Conservation (phyloP, 2,329 filamentous ascomycete species). For the Venturia carpophila region DNA sequence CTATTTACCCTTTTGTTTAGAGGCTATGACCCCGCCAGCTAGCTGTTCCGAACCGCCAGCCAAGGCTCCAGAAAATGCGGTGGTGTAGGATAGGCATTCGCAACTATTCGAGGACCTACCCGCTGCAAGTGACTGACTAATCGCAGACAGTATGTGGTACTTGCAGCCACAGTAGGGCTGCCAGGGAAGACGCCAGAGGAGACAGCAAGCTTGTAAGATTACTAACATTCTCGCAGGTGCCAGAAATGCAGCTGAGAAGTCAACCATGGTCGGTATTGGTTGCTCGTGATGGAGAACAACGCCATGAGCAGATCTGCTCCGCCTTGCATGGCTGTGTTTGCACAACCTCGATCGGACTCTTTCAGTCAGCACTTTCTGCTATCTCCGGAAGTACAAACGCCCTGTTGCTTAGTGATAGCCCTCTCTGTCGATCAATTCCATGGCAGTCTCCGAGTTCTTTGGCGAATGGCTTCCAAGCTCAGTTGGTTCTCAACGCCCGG, state of each 20-base stretch:
- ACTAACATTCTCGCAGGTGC: not conserved
- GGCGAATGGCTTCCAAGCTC: not conserved
- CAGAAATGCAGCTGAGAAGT: not conserved
- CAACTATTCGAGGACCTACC: not conserved
- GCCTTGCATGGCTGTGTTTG: not conserved
- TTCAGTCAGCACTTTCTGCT: not conserved
- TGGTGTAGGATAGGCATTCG: no score
- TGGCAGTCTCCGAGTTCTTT: not conserved
- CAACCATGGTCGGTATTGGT: not conserved
- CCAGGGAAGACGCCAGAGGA: not conserved
- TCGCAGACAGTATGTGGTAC: not conserved
- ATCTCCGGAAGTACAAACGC: not conserved
- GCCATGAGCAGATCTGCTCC: not conserved
- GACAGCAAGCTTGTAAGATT: not conserved
- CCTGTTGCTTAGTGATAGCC: not conserved
- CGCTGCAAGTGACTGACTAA: constrained; percentile 1
- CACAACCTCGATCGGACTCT: not conserved
- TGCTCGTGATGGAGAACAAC: not conserved
- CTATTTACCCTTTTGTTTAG: not conserved
- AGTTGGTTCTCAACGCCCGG: no score
- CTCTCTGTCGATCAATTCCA: not conserved
- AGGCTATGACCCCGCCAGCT: not conserved
- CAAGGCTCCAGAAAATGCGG: not conserved
- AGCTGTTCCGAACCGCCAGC: not conserved
- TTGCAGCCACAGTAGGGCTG: not conserved